Percentiles rank a stretch among this genome's conserved stretches.
Conservation (phyloP, 2,329 filamentous ascomycete species). For the Fusarium chuoi region DNA sequence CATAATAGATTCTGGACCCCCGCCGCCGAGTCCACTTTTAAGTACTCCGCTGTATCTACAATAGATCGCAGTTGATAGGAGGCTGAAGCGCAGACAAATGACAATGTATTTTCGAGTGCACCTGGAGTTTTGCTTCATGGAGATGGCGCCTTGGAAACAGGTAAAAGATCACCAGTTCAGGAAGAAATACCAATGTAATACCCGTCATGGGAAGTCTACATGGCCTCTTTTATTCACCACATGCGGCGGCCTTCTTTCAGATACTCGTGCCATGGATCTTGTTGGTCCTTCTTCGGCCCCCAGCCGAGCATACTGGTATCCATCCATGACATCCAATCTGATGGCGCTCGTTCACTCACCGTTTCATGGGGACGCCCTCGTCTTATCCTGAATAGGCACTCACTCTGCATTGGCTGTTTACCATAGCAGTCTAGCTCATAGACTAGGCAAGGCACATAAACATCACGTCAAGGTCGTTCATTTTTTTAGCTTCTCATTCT, state of each 20-base stretch:
- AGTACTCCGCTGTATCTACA: background rate
- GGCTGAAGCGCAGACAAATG: background rate
- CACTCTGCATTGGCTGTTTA: constrained; percentile 15
- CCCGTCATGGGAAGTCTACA: background rate
- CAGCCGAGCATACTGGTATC: constrained; percentile 18
- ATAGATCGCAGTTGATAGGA: background rate
- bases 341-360: constrained; percentile 17
- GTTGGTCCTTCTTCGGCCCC: constrained; percentile 18
- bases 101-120: background rate
- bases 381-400: constrained; percentile 32
- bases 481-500: constrained; percentile 12
- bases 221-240: background rate
- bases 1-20: constrained; percentile 9
- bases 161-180: background rate
- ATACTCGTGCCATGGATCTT: background rate
- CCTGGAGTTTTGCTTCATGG: constrained; percentile 2
- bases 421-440: constrained; percentile 11
- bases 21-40: background rate
- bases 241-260: background rate
- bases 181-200: background rate
- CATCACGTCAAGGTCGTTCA: constrained; percentile 20
- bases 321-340: constrained; percentile 9
- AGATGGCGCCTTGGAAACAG: background rate
- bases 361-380: constrained; percentile 26
- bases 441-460: constrained; percentile 30